A percentile compares a stretch with the other conserved stretches of the same genome.
Conservation (phyloP, 2,329 filamentous ascomycete species). For the Biscogniauxia sp. region DNA sequence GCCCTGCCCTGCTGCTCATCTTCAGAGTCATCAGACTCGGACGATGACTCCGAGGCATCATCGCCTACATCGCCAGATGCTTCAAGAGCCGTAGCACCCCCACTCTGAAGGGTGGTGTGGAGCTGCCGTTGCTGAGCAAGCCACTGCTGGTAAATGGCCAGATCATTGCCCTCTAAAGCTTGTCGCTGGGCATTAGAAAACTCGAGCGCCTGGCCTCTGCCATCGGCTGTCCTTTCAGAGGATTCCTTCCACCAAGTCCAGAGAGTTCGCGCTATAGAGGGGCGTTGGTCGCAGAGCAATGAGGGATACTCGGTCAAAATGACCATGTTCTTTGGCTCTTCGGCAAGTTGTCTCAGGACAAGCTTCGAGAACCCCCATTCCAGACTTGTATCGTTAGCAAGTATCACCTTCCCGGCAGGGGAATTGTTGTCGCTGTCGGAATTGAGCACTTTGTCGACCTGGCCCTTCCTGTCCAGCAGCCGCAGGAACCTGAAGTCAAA, state of each 20-base stretch:
- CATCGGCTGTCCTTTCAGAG: slow-evolving; percentile 40
- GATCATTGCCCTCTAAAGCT: slow-evolving; percentile 71
- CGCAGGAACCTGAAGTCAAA: slow-evolving; percentile 89
- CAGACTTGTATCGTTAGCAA: slow-evolving; percentile 85
- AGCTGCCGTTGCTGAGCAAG: slow-evolving; percentile 84
- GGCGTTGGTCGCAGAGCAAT: slow-evolving; percentile 38
- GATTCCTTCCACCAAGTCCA: slow-evolving; percentile 78
- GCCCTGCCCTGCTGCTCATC: slow-evolving; percentile 88
- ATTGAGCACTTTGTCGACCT: slow-evolving; percentile 68
- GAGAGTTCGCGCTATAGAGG: slow-evolving; percentile 69
- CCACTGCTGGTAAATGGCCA: slow-evolving; percentile 85
- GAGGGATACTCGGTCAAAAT: slow-evolving; percentile 77
- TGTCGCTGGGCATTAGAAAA: slow-evolving; percentile 61
- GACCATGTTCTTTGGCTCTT: slow-evolving; percentile 77
- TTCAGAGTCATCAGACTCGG: slow-evolving; percentile 84
- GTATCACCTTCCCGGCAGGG: slow-evolving; percentile 67
- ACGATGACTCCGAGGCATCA: slow-evolving; percentile 82
- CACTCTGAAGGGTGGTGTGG: slow-evolving; percentile 73
- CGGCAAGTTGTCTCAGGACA: slow-evolving; percentile 69
- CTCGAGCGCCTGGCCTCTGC: slow-evolving; percentile 54
- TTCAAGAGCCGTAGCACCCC: slow-evolving; percentile 66
- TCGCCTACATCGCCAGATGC: slow-evolving; percentile 72
- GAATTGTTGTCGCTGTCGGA: slow-evolving; percentile 41
- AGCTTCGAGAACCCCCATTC: slow-evolving; percentile 95
- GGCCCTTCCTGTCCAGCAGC: slow-evolving; percentile 76